These are phyloP conservation scores for Atkinsonella hypoxylon DNA, from an alignment of 2,329 filamentous ascomycete genomes.

Conservation along the genomic window DNA sequence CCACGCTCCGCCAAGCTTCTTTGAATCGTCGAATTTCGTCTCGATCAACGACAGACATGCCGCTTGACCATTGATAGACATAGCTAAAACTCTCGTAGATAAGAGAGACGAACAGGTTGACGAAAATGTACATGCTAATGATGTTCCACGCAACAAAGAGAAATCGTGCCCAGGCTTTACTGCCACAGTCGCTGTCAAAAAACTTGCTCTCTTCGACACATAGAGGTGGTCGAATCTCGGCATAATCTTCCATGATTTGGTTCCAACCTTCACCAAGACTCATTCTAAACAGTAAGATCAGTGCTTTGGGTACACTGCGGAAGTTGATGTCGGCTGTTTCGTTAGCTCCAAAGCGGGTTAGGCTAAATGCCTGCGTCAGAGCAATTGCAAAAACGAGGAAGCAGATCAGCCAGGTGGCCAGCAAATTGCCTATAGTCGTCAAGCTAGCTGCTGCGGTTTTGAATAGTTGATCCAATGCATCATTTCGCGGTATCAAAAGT, in stretches of 20 bases:
- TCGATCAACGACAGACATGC: conserved; percentile 78
- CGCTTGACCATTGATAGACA: conserved; percentile 91
- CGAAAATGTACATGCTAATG: conserved; percentile 99
- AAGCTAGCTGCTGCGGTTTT: conserved; percentile 95
- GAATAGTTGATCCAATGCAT: conserved; percentile 94
- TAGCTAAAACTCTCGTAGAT: conserved; percentile 99
- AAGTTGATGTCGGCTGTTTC: conserved; percentile 80
- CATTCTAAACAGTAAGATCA: conserved; percentile 87
- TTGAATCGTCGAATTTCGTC: conserved; percentile 96
- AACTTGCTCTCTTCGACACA: conserved; percentile 65
- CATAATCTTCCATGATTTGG: conserved; percentile 90
- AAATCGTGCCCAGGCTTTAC: conserved; percentile 72
- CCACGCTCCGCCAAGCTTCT: conserved; percentile 92
- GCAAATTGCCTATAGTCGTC: conserved; percentile 75
- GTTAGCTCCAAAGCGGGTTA: conserved; percentile 71
- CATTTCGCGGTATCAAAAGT: conserved; percentile 87
- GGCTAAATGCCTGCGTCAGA: conserved; percentile 86
- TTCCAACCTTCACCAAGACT: conserved; percentile 97
- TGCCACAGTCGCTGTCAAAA: conserved; percentile 86
- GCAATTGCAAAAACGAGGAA: conserved; percentile 96
- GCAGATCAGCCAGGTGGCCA: conserved; percentile 94
- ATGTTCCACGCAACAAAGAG: conserved; percentile 98
- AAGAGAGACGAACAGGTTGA: conserved; percentile 93
- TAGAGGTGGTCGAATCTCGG: conserved; percentile 62
- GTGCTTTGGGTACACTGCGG: conserved; percentile 81